Conservation (phyloP, 495 filamentous ascomycete species). For the Daldinia vernicosa region DNA sequence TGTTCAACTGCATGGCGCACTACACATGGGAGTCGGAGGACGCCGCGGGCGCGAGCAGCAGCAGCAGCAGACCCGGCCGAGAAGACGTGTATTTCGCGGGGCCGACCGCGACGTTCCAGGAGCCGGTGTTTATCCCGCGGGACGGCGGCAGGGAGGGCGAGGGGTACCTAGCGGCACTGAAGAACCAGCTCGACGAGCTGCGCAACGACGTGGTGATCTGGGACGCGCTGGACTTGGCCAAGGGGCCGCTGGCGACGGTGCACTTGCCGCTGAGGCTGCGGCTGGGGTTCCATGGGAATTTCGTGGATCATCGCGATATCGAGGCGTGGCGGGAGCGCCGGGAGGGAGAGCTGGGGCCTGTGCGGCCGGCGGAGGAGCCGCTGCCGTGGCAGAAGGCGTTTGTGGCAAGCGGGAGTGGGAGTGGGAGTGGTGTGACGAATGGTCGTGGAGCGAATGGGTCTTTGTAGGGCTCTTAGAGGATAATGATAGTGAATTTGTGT, state of each 20-base stretch:
- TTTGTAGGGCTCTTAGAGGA: neutral
- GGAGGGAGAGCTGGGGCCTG: constrained; percentile 53
- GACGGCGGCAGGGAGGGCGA: constrained; percentile 59
- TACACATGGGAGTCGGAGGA: constrained; percentile 56
- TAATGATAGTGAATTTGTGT: neutral
- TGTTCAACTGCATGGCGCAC: constrained; percentile 59
- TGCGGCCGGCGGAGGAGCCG: constrained; percentile 51
- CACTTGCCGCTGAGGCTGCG: constrained; percentile 56
- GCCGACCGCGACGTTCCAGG: constrained; percentile 63
- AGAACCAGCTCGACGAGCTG: constrained; percentile 63
- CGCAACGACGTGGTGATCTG: constrained; percentile 61
- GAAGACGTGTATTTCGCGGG: constrained; percentile 59
- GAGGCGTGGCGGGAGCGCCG: constrained; percentile 53
- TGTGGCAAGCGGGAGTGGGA: constrained; percentile 13
- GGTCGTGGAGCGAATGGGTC: constrained; percentile 28
- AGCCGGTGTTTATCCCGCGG: constrained; percentile 65
- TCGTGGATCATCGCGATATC: constrained; percentile 57
- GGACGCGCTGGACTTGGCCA: constrained; percentile 55
- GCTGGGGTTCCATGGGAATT: constrained; percentile 59
- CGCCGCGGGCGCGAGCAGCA: no score
- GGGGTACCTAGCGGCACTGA: constrained; percentile 63
- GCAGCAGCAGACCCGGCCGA: constrained; percentile 40
- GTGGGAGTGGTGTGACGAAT: constrained; percentile 25
- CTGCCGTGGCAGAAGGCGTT: constrained; percentile 54
- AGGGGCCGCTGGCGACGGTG: constrained; percentile 57